Base-by-base conservation (phyloP, 2,329 filamentous ascomycete genomes). In the Aspergillus glaucus region DNA sequence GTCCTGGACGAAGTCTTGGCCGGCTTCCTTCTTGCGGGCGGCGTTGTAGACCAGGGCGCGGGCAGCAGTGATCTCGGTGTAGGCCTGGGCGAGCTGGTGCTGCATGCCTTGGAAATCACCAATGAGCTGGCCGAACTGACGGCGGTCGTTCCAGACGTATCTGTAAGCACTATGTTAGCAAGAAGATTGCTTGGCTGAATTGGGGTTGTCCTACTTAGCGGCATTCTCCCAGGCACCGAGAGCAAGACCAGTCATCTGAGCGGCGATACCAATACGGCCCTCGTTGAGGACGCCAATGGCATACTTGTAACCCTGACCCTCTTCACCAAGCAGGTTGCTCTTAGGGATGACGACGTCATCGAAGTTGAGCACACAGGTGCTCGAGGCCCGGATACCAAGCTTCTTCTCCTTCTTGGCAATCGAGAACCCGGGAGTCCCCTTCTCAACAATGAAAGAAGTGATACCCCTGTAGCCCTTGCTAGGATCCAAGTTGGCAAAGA, bases 341-440 rank as follows among this genome's bases (percentile, higher is more conserved):
- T 84, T 85, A 53, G 93, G 90, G 36, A 98, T 80, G 64, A 92
- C 82, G 46, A 97, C 90, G 63, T 98, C 93, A 72, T 98, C 93
- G 62, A 98, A 95, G 79, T 88, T 97, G 69, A 98, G 79, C 55
- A 96, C 92, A 72, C 93, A 98, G 28, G 93, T 98, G 75, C 88
- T 94, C 74, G 88, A 94, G 47, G 93, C 93, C 65, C 82, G 86
- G 75, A 98, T 98, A 50, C 93, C 93, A 44, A 98, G 84, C 79
- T 98, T 98, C 86, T 97, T 97, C 79, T 98, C 93, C 79, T 98
- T 98, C 82, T 98, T 98, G 37, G 93, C 90, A 63, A 98, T 94
- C 52, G 82, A 85, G 78, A 98, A 96, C 30, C 93, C 93, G 48
- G 86, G 84, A 44, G 82, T 87, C 62, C 79, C 85, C 77, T 95